Evolutionary conservation across 2,329 filamentous ascomycete species (phyloP), one percentile per base, ranked within the genome.

Genomic region (Ceratocystis colombiana): DNA sequence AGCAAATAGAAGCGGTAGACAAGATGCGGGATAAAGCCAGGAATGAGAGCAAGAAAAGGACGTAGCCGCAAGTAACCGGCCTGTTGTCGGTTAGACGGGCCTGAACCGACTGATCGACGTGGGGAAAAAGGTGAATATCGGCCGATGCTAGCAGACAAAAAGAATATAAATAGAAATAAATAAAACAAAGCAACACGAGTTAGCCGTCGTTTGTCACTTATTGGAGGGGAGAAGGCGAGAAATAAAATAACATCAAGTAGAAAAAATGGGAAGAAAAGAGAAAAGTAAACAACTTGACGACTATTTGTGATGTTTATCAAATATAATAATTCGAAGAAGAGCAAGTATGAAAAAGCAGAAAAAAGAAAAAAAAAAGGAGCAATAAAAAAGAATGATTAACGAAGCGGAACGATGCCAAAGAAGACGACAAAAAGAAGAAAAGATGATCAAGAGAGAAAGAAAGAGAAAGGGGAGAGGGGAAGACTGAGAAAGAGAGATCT

Each of bases 151-250:
- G 53, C 22, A 28, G 53, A 28, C 53, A 30, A 33, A 57, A 57
- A 57, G 53, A 28, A 57, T 57, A 57, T 57, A 57, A 57, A 57
- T 57, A 57, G 22, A 57, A 57, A 57, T 57, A 30, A 57, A 28
- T 30, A 33, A 15, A 57, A 7, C 25, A 17, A 57, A 57, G 17
- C 28, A 57, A 10, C 37, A 41, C 37, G 37, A 41, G 37, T 12
- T 12, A 41, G 37, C 37, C 37, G 37, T 41, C 10, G 37, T 15
- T 41, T 12, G 12, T 41, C 37, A 41, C 37, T 41, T 41, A 41
- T 41, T 10, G 37, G 37, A 41, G 37, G 37, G 37, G 37, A 12
- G 37, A 41, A 41, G 37, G 37, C 1, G n/a, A 53, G 7, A 53
- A 57, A 57, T 17, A 57, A 57, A n/a, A 50, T 25, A 25, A 25